phyloP scores from a whole-genome alignment of 805 yeast genomes.

The Isabelozyma rhagii region DNA sequence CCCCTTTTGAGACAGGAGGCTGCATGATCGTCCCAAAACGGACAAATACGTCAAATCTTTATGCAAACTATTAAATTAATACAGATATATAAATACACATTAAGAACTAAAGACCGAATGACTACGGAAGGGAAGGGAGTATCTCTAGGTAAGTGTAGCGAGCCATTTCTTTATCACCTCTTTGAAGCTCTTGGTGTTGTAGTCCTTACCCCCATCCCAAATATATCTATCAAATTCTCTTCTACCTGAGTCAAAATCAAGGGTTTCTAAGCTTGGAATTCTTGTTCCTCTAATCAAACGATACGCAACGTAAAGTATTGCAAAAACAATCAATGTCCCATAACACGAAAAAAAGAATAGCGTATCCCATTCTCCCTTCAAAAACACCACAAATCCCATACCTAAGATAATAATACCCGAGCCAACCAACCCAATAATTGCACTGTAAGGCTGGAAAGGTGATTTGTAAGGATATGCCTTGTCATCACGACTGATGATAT shows the following conservation, averaged over 20 bases:
- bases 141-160: slow-evolving; percentile 29
- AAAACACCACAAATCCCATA: slow-evolving; percentile 63
- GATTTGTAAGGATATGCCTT: slow-evolving; percentile 65
- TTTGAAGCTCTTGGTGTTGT: slow-evolving; percentile 28
- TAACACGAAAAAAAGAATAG: slow-evolving; percentile 64
- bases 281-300: slow-evolving; percentile 60
- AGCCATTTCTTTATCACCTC: slow-evolving; percentile 30
- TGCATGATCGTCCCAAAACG: neutral
- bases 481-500: slow-evolving; percentile 61
- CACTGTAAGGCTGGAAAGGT: slow-evolving; percentile 67
- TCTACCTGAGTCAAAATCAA: slow-evolving; percentile 82
- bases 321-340: slow-evolving; percentile 56
- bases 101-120: neutral
- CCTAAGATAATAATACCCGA: slow-evolving; percentile 48
- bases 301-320: slow-evolving; percentile 50
- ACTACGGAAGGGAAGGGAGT: neutral
- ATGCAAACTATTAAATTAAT: neutral
- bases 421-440: slow-evolving; percentile 59
- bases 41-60: neutral
- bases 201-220: slow-evolving; percentile 71
- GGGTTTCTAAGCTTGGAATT: slow-evolving; percentile 63
- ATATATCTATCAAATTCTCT: slow-evolving; percentile 76
- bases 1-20: neutral
- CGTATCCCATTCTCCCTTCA: slow-evolving; percentile 55
- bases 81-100: neutral